Evolutionary conservation across 495 filamentous ascomycete species (phyloP), one percentile per base, ranked within the genome.

Genomic region (Aspergillus wentii): DNA sequence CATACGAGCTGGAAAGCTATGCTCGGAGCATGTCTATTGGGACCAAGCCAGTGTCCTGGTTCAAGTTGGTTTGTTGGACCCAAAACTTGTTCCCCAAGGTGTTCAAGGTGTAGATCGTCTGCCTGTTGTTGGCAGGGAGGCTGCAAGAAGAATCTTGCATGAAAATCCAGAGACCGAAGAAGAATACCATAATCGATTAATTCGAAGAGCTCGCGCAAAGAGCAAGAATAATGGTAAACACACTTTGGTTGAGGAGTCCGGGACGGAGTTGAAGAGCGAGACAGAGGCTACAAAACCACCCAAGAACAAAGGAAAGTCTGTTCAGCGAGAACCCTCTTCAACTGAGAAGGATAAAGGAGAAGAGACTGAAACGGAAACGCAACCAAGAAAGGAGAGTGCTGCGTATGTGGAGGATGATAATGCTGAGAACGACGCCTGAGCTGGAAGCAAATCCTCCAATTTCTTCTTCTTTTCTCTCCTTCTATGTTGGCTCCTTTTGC

Each of bases 11-110:
- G 83, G 83, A 4, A 77, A 78, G 33, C 64, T 95, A 3, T 88
- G 80, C 52, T 80, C 85, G 35, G 88, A 95, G 58, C 83, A 91
- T 48, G 80, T 90, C 13, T 82, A 85, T 46, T 95, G 88, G 88
- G 89, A 94, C 51, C 88, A 94, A 55, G 86, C 83, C 1, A 82
- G 76, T 11, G 82, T 91, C 2, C 61, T 95, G 0, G 72, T 82
- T 14, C 88, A 94, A 59, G 61, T 87, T 0, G 87, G 87, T 0
- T 53, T 94, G 31, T 52, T 95, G 25, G 77, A 87, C 71, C 81
- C 51, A 46, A 83, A 68, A 58, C 57, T 75, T 8, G 59, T 79
- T 6, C 68, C 73, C 1, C 38, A 52, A 17, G 56, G 61, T 5
- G 58, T 68, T 17, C 62, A 70, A 23, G 75, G 72, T 0, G 61